phyloP scores from a whole-genome alignment of 2,329 filamentous ascomycete species.

The Talaromyces sp. region DNA sequence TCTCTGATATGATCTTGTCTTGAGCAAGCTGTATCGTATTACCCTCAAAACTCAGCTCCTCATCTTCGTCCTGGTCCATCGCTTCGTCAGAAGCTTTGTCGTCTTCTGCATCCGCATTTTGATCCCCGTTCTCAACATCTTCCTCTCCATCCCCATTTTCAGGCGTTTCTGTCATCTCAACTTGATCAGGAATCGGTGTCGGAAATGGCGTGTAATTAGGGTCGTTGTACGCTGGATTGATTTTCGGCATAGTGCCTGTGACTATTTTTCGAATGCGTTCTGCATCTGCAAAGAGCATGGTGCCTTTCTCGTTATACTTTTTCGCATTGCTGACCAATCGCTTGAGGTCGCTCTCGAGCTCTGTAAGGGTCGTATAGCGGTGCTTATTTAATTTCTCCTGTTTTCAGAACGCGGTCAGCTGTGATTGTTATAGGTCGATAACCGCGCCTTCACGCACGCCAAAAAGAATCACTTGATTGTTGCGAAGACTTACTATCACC shows the following conservation, averaged over 20 bases:
- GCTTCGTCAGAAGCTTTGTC: slow-evolving; percentile 21
- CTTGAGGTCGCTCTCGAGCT: slow-evolving; percentile 80
- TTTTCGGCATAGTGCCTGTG: slow-evolving; percentile 81
- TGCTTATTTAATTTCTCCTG: slow-evolving; percentile 63
- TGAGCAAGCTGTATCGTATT: slow-evolving; percentile 80
- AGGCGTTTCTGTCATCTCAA: slow-evolving; percentile 34
- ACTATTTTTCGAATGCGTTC: slow-evolving; percentile 81
- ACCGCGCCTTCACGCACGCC: neutral
- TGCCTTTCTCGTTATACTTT: slow-evolving; percentile 71
- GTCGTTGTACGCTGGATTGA: slow-evolving; percentile 76
- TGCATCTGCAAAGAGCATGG: slow-evolving; percentile 73
- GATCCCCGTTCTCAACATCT: slow-evolving; percentile 21
- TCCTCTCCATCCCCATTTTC: slow-evolving; percentile 22
- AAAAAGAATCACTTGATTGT: neutral
- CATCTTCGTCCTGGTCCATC: slow-evolving; percentile 51
- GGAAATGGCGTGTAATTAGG: slow-evolving; percentile 66
- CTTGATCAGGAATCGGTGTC: slow-evolving; percentile 62
- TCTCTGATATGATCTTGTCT: slow-evolving; percentile 74
- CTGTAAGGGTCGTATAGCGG: slow-evolving; percentile 66
- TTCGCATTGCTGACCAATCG: slow-evolving; percentile 86
- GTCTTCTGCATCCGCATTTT: slow-evolving; percentile 26
- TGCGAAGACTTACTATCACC: slow-evolving; percentile 57
- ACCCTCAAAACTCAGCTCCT: slow-evolving; percentile 62
- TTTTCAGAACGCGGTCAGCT: neutral
- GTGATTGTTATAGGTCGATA: neutral